Evolutionary conservation across 495 filamentous ascomycete species (phyloP), one percentile per base, ranked within the genome.

Genomic region (Letharia lupina): DNA sequence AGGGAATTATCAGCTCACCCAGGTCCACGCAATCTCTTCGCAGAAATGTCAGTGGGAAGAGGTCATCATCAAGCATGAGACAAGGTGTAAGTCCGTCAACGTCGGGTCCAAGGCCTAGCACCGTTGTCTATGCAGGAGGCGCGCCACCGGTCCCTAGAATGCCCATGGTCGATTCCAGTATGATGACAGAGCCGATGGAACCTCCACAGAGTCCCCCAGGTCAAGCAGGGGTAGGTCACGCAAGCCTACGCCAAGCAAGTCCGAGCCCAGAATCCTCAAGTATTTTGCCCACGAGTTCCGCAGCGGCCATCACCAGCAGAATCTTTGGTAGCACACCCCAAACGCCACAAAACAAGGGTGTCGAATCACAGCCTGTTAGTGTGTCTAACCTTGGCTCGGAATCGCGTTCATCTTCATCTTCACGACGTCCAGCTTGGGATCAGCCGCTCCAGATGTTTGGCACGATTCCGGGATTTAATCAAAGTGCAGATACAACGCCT

Each of bases 121-220:
- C 63, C 15, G 41, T 66, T 47, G 58, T 72, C n/a, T 70, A 75
- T 67, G 40, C 61, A 33, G 64, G 60, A n/a, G 64, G 61, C 35
- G 62, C 64, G 31, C 71, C 71, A n/a, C 71, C 70, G 0, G 74
- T 75, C 56, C 79, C 78, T 54, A 77, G 77, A 63, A 64, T 77
- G 47, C 37, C 67, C 47, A 94, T 93, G 88, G 83, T 93, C 39
- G 91, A 96, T 75, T 85, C 81, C 64, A 87, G 86, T 58, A 87
- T 89, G 72, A 96, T 96, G 91, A 98, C 94, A 4, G 94, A 96
- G 31, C 83, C 89, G 23, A 88, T 78, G 80, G 63, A 70, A 37
- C 54, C 47, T 48, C 65, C 52, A 20, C 62, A 44, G 23, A 72
- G 73, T 54, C 73, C 70, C 10, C 63, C 50, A 11, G 45, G 64